Percentiles rank a stretch among this genome's conserved stretches.
Evolutionary conservation across 2,329 filamentous ascomycete species (phyloP).

Genomic region (Endoconidiophora laricicola): DNA sequence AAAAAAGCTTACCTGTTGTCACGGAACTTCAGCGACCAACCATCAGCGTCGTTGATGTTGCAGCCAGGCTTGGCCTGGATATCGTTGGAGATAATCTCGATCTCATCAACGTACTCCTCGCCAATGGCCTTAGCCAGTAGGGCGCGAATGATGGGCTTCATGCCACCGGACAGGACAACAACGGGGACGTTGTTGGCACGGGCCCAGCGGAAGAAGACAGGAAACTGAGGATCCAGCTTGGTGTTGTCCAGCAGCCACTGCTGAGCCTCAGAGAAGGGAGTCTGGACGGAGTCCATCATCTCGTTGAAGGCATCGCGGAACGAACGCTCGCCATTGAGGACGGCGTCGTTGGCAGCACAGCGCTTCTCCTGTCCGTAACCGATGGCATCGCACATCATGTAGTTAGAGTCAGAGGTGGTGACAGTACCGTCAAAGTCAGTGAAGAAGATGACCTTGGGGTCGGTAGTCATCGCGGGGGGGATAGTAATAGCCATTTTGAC

Average conservation of each 20-base stretch:
- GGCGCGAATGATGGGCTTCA: constrained; percentile 79
- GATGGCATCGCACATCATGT: constrained; percentile 73
- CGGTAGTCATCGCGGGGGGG: constrained; percentile 30
- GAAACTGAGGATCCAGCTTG: constrained; percentile 75
- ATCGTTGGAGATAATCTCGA: constrained; percentile 84
- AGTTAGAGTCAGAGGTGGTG: constrained; percentile 52
- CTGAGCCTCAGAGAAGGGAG: constrained; percentile 70
- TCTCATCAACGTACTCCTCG: constrained; percentile 51
- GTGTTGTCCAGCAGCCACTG: constrained; percentile 65
- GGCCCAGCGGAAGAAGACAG: constrained; percentile 73
- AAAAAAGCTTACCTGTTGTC: constrained; percentile 38
- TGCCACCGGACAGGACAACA: constrained; percentile 80
- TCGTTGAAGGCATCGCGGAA: constrained; percentile 80
- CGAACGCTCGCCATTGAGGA: constrained; percentile 50
- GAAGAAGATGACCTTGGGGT: constrained; percentile 92
- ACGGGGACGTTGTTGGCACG: constrained; percentile 72
- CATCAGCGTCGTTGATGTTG: constrained; percentile 59
- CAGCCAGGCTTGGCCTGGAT: constrained; percentile 48
- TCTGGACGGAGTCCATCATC: constrained; percentile 79
- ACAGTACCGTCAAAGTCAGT: constrained; percentile 98
- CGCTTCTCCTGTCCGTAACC: constrained; percentile 65
- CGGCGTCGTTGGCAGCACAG: constrained; percentile 55
- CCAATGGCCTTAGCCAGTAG: constrained; percentile 68
- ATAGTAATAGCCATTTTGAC: constrained; percentile 11
- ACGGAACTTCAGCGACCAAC: constrained; percentile 79